Evolutionary conservation across 2,329 filamentous ascomycete genomes (phyloP).

Genomic region (Venturia oleaginea): DNA sequence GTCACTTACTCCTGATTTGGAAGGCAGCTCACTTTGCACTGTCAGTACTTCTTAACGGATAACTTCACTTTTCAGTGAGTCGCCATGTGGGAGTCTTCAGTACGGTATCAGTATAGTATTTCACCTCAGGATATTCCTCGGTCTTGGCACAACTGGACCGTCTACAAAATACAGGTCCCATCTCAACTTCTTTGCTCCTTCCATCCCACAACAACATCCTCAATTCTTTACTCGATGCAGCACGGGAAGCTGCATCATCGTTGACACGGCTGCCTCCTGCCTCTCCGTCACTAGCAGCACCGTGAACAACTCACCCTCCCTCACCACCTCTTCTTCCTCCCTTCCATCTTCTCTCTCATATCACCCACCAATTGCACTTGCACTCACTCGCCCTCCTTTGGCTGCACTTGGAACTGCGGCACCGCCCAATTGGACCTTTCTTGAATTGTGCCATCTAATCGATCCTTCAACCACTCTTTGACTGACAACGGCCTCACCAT

Average conservation of each 20-base stretch:
- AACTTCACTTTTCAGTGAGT: background rate
- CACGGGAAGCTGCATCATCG: constrained; percentile 43
- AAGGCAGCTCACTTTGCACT: background rate
- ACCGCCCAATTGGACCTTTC: constrained; percentile 5
- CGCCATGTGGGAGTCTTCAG: background rate
- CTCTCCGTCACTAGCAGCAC: background rate
- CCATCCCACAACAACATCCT: constrained; percentile 41
- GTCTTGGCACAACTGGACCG: background rate
- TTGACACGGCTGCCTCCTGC: background rate
- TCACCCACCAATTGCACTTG: constrained; percentile 2
- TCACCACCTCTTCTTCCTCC: constrained; percentile 6
- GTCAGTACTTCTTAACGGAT: background rate
- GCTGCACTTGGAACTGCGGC: constrained; percentile 8
- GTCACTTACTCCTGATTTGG: background rate
- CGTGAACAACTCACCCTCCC: background rate
- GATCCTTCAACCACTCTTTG: constrained; percentile 2
- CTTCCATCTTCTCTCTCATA: constrained; percentile 3
- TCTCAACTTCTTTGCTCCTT: constrained; percentile 1
- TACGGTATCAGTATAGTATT: background rate
- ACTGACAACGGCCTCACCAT: constrained; percentile 20
- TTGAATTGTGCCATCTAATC: constrained; percentile 7
- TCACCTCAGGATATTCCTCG: background rate
- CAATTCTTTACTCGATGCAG: constrained; percentile 59
- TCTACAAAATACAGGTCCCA: background rate
- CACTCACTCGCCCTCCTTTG: background rate